Base-by-base conservation (phyloP, 2,329 filamentous ascomycete species). In the Aureobasidium pullulans region DNA sequence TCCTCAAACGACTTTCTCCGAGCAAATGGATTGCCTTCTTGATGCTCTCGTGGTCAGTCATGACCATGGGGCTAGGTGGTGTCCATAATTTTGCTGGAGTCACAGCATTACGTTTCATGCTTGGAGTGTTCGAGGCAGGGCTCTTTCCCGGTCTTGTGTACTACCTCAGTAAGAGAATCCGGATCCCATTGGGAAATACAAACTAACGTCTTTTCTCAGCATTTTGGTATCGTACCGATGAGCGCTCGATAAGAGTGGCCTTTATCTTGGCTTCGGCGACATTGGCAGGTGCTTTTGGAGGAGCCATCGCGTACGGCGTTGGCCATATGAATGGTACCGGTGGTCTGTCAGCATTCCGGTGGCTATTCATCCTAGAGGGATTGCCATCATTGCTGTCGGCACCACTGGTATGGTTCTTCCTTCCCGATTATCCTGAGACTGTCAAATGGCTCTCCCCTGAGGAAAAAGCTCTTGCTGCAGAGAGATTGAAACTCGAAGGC, bases 231-330 rank as follows among this genome's bases (percentile, higher is more conserved):
- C 77, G 79, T 16, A 74, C 77, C 6, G 76, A 79, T 3, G 82
- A 85, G 67, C 74, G 81, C 19, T 80, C 78, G 1, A 79, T 83
- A 66, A 81, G 84, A 6, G 80, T 88, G 66, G 79, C 81, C 0
- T 76, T 80, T 62, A 75, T 78, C 66, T 70, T 81, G 52, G 80
- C 66, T 69, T 84, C 74, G 72, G 84, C 70, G n/a, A 82, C 81
- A 69, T 79, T 76, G 64, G 81, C 70, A 63, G 78, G 72, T 36
- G 79, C 78, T 0, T 82, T 83, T 64, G 79, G 80, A 4, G 81
- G 81, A 2, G 74, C 79, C 7, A 77, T 77, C 65, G 84, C 83
- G 1, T 84, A 80, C 59, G 80, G 73, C 0, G 71, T 78, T 0
- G 75, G 75, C 0, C 71, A 77, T 53, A 72, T 75, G 62, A 71